phyloP scores from a whole-genome alignment of 2,329 filamentous ascomycete genomes.

The Curvularia spicifera region DNA sequence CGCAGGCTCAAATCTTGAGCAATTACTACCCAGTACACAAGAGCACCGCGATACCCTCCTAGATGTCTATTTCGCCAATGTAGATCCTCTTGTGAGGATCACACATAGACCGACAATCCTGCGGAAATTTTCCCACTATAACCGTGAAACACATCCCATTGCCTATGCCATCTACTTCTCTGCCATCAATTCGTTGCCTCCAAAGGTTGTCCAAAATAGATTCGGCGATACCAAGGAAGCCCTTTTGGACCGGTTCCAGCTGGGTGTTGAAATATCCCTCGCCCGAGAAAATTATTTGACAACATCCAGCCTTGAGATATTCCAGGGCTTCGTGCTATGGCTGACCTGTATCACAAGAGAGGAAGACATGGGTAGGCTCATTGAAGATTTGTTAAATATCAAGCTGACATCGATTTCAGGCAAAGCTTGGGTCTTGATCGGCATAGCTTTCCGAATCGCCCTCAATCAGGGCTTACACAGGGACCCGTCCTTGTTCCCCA shows the following conservation, averaged over 20 bases:
- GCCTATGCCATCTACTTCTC: constrained; percentile 48
- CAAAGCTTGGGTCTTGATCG: constrained; percentile 49
- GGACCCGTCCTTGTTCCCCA: constrained; percentile 47
- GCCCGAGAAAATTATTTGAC: constrained; percentile 48
- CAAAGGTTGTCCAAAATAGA: constrained; percentile 37
- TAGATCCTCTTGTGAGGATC: constrained; percentile 49
- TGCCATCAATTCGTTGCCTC: constrained; percentile 44
- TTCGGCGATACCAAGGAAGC: constrained; percentile 45
- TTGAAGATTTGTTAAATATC: background rate
- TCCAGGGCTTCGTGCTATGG: constrained; percentile 49
- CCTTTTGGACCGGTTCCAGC: constrained; percentile 41
- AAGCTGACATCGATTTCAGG: constrained; percentile 26
- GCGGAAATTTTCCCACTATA: constrained; percentile 38
- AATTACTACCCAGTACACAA: constrained; percentile 40
- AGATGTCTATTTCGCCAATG: constrained; percentile 44
- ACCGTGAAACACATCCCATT: constrained; percentile 42
- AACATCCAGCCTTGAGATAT: constrained; percentile 46
- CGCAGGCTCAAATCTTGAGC: constrained; percentile 33
- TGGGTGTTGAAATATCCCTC: constrained; percentile 46
- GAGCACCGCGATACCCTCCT: constrained; percentile 44
- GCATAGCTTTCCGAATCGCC: constrained; percentile 47
- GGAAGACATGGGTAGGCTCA: constrained; percentile 47
- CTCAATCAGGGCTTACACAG: constrained; percentile 48
- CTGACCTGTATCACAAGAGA: constrained; percentile 48
- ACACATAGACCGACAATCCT: constrained; percentile 43